phyloP scores from a whole-genome alignment of 2,329 filamentous ascomycete species.

The Sclerotinia minor region DNA sequence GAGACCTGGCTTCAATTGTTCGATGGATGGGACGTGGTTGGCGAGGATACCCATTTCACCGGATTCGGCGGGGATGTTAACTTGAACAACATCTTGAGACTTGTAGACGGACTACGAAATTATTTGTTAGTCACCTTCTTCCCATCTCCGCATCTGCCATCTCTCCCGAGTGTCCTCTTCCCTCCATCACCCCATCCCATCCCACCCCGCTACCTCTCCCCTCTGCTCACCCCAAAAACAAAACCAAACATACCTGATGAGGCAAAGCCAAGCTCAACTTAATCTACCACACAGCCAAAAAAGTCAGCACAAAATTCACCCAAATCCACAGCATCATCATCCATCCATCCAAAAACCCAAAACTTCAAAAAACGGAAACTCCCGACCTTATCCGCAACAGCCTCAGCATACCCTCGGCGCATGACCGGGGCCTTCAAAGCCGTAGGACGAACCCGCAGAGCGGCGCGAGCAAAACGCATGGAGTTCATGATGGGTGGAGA shows the following conservation, averaged over 20 bases:
- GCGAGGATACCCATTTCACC: conserved; percentile 99
- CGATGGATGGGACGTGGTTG: conserved; percentile 97
- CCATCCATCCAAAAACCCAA: background rate
- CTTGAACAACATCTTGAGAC: conserved; percentile 77
- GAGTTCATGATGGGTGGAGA: conserved; percentile 75
- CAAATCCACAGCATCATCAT: no score
- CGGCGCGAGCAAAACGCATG: conserved; percentile 86
- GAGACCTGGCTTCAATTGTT: conserved; percentile 96
- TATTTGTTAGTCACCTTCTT: conserved; percentile 40
- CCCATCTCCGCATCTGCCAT: conserved; percentile 3
- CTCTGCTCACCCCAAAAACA: conserved; percentile 3
- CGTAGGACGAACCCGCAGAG: conserved; percentile 78
- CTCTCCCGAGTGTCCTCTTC: background rate
- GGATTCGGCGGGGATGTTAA: conserved; percentile 97
- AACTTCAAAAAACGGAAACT: background rate
- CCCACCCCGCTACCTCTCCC: background rate
- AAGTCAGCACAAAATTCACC: conserved; percentile 29
- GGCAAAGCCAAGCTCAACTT: conserved; percentile 97
- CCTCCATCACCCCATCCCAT: conserved; percentile 1
- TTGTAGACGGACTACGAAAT: conserved; percentile 65
- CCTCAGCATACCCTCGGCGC: conserved; percentile 89
- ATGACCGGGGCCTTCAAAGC: conserved; percentile 74
- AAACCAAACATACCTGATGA: conserved; percentile 78
- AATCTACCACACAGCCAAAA: conserved; percentile 57
- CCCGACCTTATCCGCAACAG: conserved; percentile 76